Evolutionary conservation across 1,284 basidiomycete genomes (phyloP).

Genomic region (Leccinum huronense): DNA sequence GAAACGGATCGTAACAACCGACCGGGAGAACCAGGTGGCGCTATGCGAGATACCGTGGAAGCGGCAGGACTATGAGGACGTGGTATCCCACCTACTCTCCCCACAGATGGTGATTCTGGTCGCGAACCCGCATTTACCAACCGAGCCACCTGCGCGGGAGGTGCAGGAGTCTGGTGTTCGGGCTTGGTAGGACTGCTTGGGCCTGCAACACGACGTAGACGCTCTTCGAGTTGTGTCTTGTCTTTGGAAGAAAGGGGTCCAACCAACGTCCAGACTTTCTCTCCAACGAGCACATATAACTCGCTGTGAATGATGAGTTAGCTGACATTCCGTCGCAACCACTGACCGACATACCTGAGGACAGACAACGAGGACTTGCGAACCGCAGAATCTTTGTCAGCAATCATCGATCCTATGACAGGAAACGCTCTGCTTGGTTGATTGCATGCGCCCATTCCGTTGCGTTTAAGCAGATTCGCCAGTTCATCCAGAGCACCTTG

Average conservation of each 20-base stretch:
- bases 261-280: slow-evolving; percentile 81
- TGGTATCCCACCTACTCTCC: slow-evolving; percentile 44
- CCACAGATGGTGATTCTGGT: slow-evolving; percentile 55
- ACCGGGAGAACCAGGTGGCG: slow-evolving; percentile 63
- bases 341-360: slow-evolving; percentile 53
- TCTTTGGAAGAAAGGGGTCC: slow-evolving; percentile 81
- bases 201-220: slow-evolving; percentile 77
- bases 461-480: slow-evolving; percentile 73
- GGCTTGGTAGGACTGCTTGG: slow-evolving; percentile 53
- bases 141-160: slow-evolving; percentile 50
- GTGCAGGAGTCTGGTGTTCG: slow-evolving; percentile 38
- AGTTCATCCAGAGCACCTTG: slow-evolving; percentile 86
- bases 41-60: slow-evolving; percentile 50
- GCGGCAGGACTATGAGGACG: slow-evolving; percentile 67
- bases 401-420: slow-evolving; percentile 75
- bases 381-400: slow-evolving; percentile 85
- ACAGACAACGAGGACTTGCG: slow-evolving; percentile 79
- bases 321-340: slow-evolving; percentile 5
- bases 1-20: slow-evolving; percentile 50
- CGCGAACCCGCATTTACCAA: slow-evolving; percentile 48
- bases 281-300: slow-evolving; percentile 80
- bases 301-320: slow-evolving; percentile 50
- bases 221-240: slow-evolving; percentile 88
- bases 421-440: slow-evolving; percentile 78
- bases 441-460: slow-evolving; percentile 80